phyloP scores from a whole-genome alignment of 192 early-diverging fungal species.

The Coemansia sp. region DNA sequence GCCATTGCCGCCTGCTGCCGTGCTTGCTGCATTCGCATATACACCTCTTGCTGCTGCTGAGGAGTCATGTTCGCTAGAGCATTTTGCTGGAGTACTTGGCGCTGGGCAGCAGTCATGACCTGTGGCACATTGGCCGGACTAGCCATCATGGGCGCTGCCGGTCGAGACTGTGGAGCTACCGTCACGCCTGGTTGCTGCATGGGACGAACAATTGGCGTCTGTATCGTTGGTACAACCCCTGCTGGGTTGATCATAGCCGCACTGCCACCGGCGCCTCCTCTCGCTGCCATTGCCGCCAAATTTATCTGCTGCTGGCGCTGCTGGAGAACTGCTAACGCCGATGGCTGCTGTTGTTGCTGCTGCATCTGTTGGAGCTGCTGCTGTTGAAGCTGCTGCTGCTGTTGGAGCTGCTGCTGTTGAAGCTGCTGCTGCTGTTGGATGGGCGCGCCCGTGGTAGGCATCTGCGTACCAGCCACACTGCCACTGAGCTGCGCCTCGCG shows the following conservation, averaged over 20 bases:
- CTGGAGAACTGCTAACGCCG: conserved; percentile 4
- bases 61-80: conserved; percentile 23
- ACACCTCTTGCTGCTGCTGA: conserved; percentile 34
- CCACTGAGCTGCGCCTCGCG: conserved; percentile 10
- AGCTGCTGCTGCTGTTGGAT: conserved; percentile 4
- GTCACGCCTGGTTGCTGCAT: neutral
- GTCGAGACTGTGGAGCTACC: neutral
- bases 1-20: conserved; percentile 28
- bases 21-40: conserved; percentile 14
- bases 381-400: neutral
- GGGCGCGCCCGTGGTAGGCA: conserved; percentile 1
- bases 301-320: conserved; percentile 4
- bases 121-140: conserved; percentile 21
- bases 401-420: neutral
- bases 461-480: neutral
- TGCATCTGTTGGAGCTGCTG: neutral
- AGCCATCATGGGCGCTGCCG: conserved; percentile 20
- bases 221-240: neutral
- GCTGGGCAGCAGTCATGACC: conserved; percentile 22
- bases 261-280: neutral
- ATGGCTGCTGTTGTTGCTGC: neutral
- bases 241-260: neutral
- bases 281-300: neutral
- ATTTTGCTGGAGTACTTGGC: conserved; percentile 14
- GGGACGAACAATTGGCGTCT: neutral